Evolutionary conservation across 768 basidiomycete genomes (phyloP), one percentile per base, ranked within the genome.

Genomic region (Collybia nuda): DNA sequence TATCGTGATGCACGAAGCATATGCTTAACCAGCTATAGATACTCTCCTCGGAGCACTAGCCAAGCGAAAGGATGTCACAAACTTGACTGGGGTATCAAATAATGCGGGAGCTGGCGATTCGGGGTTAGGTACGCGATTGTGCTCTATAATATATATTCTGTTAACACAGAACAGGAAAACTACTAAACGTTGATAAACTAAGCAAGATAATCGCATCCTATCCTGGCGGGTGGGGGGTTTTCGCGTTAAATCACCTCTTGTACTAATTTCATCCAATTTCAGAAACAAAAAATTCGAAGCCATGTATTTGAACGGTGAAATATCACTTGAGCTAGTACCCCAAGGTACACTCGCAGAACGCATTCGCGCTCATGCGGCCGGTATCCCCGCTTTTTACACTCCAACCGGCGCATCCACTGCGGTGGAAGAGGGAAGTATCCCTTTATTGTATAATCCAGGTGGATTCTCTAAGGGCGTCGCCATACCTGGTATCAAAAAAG

Each of bases 381-480:
- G 93, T 44, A 92, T 93, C 52, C 93, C 93, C 15, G 92, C 88
- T n/a, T 93, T 97, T 75, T 95, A 76, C 69, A 96, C 91, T 5
- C 93, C 93, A 14, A 93, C 93, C 0, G 93, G 94, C 14, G 90
- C 90, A 6, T 80, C 80, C 18, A 94, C 92, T 17, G 90, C 90
- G 2, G 81, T 93, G 2, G 89, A 94, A 66, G 71, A 83, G 41
- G 92, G 92, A 1, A 67, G 78, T 3, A 90, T 94, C 59, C 88
- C 92, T 22, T 78, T 87, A 56, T 79, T 85, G 19, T 93, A 91
- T 67, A 86, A 88, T 44, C 74, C 80, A 19, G 89, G 88, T 17
- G 90, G 90, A n/a, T 76, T 83, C 47, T 70, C 76, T 18, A 78
- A 80, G 4, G 88, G 90, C 32, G 74, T 95, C 42, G 80, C 81